phyloP scores from a whole-genome alignment of 2,329 filamentous ascomycete genomes.

The Diaporthe citrichinensis region DNA sequence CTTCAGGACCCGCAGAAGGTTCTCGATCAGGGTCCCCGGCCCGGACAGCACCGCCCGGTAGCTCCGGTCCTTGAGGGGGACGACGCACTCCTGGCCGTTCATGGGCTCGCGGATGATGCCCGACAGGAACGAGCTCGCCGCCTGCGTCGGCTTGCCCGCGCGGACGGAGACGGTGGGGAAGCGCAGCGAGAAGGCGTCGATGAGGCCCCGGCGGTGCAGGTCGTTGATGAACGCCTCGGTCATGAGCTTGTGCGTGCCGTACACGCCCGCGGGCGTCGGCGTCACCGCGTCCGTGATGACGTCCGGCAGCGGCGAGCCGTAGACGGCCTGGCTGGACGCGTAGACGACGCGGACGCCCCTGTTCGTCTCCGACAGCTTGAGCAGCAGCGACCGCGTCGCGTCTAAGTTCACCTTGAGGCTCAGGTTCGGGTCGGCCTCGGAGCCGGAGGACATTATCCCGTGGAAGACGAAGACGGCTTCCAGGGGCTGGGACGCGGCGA shows the following conservation, averaged over 20 bases:
- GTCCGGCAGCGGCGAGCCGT: conserved; percentile 56
- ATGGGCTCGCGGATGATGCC: conserved; percentile 75
- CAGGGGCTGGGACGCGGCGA: conserved; percentile 38
- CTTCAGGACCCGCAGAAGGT: conserved; percentile 59
- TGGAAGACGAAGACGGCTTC: conserved; percentile 69
- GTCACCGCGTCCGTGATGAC: conserved; percentile 56
- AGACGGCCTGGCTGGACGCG: conserved; percentile 70
- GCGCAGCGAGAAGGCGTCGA: conserved; percentile 62
- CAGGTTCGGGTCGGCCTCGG: conserved; percentile 70
- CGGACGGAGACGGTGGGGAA: conserved; percentile 68
- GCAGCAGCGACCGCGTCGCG: conserved; percentile 40
- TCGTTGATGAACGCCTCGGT: conserved; percentile 72
- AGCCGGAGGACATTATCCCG: conserved; percentile 74
- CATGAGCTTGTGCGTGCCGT: conserved; percentile 74
- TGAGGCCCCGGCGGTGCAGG: conserved; percentile 62
- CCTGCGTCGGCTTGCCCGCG: conserved; percentile 71
- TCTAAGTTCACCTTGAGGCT: conserved; percentile 39
- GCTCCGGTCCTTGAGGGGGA: conserved; percentile 51
- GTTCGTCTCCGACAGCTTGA: conserved; percentile 37
- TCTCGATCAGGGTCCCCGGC: conserved; percentile 60
- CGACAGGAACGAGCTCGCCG: conserved; percentile 71
- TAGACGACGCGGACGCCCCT: conserved; percentile 40
- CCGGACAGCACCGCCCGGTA: conserved; percentile 61
- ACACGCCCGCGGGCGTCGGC: conserved; percentile 69
- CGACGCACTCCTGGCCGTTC: conserved; percentile 35